Evolutionary conservation across 768 basidiomycete species (phyloP).

Genomic region (Hygrophoropsis aurantiaca): DNA sequence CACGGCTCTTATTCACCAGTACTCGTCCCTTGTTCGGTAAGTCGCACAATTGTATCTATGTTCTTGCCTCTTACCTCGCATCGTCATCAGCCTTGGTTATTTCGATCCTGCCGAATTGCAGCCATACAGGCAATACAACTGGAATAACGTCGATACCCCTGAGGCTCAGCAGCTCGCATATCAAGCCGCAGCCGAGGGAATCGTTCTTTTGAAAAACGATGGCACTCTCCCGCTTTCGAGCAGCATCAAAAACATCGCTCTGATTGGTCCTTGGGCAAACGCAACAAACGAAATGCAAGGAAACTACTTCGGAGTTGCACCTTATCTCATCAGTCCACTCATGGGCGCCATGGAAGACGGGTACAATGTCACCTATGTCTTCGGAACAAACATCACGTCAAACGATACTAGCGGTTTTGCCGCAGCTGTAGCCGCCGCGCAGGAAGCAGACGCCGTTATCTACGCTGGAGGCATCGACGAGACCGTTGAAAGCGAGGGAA

Average conservation of each 20-base stretch:
- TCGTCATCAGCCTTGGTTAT: slow-evolving; percentile 58
- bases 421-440: slow-evolving; percentile 50
- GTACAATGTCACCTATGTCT: slow-evolving; percentile 42
- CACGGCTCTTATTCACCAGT: slow-evolving; percentile 44
- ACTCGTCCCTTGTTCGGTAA: slow-evolving; percentile 54
- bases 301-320: slow-evolving; percentile 54
- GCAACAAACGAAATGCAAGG: slow-evolving; percentile 58
- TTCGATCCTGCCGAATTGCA: slow-evolving; percentile 52
- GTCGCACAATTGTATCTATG: slow-evolving; percentile 6
- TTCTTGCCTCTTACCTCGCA: too few species aligned
- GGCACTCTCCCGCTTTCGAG: slow-evolving; percentile 52
- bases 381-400: slow-evolving; percentile 42
- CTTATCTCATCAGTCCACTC: slow-evolving; percentile 55
- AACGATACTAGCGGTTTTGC: slow-evolving; percentile 45
- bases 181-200: slow-evolving; percentile 51
- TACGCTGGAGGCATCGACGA: slow-evolving; percentile 57
- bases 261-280: slow-evolving; percentile 61
- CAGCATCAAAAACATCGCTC: slow-evolving; percentile 47
- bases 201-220: slow-evolving; percentile 66
- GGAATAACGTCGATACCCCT: slow-evolving; percentile 48
- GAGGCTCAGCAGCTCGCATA: slow-evolving; percentile 48
- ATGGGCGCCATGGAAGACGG: slow-evolving; percentile 48
- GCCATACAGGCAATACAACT: slow-evolving; percentile 50
- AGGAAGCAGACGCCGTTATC: slow-evolving; percentile 47
- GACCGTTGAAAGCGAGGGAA: slow-evolving; percentile 45